phyloP scores from a whole-genome alignment of 768 basidiomycete genomes.

The Amanita exitialis region DNA sequence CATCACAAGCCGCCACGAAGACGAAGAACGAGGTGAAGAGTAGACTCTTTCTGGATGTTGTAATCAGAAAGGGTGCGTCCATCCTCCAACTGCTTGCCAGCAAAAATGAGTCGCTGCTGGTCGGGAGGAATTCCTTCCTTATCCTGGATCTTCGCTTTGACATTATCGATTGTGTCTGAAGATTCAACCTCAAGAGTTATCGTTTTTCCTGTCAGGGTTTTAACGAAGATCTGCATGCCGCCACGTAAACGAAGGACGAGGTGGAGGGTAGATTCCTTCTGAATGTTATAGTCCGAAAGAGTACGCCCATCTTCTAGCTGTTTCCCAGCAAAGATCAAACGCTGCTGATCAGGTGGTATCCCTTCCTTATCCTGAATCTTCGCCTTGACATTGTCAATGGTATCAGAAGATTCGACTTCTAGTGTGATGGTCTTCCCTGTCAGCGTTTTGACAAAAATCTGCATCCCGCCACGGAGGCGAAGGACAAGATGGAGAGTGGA shows the following conservation, averaged over 20 bases:
- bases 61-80: slow-evolving; percentile 72
- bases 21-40: slow-evolving; percentile 63
- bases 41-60: slow-evolving; percentile 69
- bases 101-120: slow-evolving; percentile 73
- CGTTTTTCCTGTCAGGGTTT: slow-evolving; percentile 82
- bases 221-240: slow-evolving; percentile 81
- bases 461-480: slow-evolving; percentile 48
- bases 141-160: slow-evolving; percentile 89
- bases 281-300: slow-evolving; percentile 84
- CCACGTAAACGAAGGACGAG: slow-evolving; percentile 86
- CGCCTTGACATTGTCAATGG: slow-evolving; percentile 70
- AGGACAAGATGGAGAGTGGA: slow-evolving; percentile 50
- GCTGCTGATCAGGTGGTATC: slow-evolving; percentile 86
- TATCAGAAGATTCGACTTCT: slow-evolving; percentile 73
- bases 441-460: slow-evolving; percentile 83
- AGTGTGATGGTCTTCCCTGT: slow-evolving; percentile 88
- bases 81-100: slow-evolving; percentile 73
- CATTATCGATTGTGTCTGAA: slow-evolving; percentile 80
- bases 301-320: slow-evolving; percentile 93
- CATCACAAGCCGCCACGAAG: slow-evolving; percentile 65
- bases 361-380: slow-evolving; percentile 82
- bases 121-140: slow-evolving; percentile 83
- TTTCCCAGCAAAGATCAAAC: slow-evolving; percentile 94
- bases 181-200: slow-evolving; percentile 89
- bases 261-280: slow-evolving; percentile 93